Conservation (phyloP, 176 grass and related monocot species). For the Dendrocalamus sinicus region DNA sequence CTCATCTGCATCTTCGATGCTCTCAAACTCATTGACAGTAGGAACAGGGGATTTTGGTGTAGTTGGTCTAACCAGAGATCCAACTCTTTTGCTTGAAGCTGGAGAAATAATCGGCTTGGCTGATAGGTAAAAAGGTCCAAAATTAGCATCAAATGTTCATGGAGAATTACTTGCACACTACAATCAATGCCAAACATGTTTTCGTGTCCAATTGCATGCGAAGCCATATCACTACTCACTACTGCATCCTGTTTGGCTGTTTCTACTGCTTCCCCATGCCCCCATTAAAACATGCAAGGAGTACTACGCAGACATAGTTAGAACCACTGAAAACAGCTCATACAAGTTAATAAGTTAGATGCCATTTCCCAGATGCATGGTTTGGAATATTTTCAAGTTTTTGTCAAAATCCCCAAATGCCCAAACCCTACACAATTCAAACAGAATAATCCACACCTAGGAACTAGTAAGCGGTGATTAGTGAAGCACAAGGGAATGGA, state of each 20-base stretch:
- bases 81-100: slow-evolving; percentile 66
- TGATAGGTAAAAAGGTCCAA: slow-evolving; percentile 24
- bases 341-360: background rate
- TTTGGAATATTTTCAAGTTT: background rate
- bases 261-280: background rate
- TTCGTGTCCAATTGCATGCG: background rate
- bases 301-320: background rate
- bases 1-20: slow-evolving; percentile 74
- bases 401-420: background rate
- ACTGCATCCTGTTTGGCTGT: background rate
- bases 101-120: slow-evolving; percentile 54
- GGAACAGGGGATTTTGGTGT: slow-evolving; percentile 77
- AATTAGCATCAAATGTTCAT: slow-evolving; percentile 21
- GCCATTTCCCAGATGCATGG: background rate
- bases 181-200: background rate
- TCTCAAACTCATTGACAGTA: slow-evolving; percentile 60
- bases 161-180: background rate
- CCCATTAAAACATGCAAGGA: background rate
- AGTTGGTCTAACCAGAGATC: slow-evolving; percentile 51
- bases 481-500: background rate
- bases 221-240: background rate
- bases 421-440: background rate
- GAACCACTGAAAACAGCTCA: background rate
- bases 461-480: background rate
- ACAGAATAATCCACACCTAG: background rate